Conservation (phyloP, 2,329 filamentous ascomycete genomes). For the Phoma herbarum region DNA sequence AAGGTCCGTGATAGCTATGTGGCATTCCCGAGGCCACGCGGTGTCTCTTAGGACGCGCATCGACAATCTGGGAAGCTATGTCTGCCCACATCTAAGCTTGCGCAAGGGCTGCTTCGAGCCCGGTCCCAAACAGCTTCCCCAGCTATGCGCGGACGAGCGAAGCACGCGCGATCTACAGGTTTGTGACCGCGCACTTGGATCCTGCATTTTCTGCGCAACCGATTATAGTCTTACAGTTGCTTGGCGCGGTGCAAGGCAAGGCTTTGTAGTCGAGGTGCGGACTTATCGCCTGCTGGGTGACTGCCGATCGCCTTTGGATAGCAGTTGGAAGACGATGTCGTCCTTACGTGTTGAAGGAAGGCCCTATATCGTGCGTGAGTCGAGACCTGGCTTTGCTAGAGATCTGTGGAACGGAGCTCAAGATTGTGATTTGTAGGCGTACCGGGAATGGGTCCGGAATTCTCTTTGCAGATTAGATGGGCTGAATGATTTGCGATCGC, state of each 20-base stretch:
- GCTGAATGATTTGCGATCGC: too few species aligned
- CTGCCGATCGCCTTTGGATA: slow-evolving; percentile 30
- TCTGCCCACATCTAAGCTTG: not conserved
- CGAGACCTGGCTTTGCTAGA: slow-evolving; percentile 26
- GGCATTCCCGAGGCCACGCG: slow-evolving; percentile 21
- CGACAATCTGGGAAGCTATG: not conserved
- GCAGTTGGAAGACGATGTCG: slow-evolving; percentile 25
- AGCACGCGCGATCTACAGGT: slow-evolving; percentile 22
- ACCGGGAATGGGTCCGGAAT: not conserved
- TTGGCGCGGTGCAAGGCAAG: slow-evolving; percentile 26
- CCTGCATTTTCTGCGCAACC: slow-evolving; percentile 29
- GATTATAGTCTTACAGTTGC: slow-evolving; percentile 30
- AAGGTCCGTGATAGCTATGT: slow-evolving; percentile 16
- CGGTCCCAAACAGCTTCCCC: slow-evolving; percentile 19
- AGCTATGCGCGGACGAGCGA: slow-evolving; percentile 24
- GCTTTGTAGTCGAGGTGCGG: slow-evolving; percentile 21
- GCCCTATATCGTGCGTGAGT: slow-evolving; percentile 14
- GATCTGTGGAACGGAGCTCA: slow-evolving; percentile 26
- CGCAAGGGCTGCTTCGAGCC: not conserved
- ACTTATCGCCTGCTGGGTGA: slow-evolving; percentile 28
- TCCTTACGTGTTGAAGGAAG: not conserved
- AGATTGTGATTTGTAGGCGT: not conserved
- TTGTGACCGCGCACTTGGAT: slow-evolving; percentile 21
- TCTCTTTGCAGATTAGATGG: too few species aligned
- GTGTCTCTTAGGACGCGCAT: slow-evolving; percentile 21